Base-by-base conservation (phyloP, 2,329 filamentous ascomycete genomes). In the Trichoderma atroviride region DNA sequence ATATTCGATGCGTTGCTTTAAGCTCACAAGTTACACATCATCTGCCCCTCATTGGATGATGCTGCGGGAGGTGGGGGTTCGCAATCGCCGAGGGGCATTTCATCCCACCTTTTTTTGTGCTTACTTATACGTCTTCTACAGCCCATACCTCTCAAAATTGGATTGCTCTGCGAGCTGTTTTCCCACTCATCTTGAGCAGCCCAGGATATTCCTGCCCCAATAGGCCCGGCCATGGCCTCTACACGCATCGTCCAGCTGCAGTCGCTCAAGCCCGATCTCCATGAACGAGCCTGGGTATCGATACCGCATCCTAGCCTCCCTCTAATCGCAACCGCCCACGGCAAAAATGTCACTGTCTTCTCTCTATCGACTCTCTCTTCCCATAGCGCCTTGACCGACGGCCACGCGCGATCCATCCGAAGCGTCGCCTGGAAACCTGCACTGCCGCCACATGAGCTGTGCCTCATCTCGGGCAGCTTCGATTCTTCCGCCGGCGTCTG, bases 391-490 rank as follows among this genome's bases (percentile, higher is more conserved):
- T 89, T 98, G 67, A 89, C 90, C 9, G 94, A 94, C 70, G 96
- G 95, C 9, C 96, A 99, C 82, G 92, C 93, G 74, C 92, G 96
- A 69, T 96, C 92, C 74, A 89, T 99, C n/a, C 89, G 96, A 68
- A 89, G 89, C 61, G 89, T 90, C 24, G 90, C 93, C 47, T 99
- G 96, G 96, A 97, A 97, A 81, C 94, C 94, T 0, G 85, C 86
- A 70, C 81, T 88, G 55, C 82, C 85, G 16, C 81, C 83, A 3
- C 81, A 84, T 71, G 88, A 90, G 77, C 90, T 92, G 68, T 93
- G 95, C 56, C 87, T 98, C 19, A 94, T 95, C 5, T 97, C 94
- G 0, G 96, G 93, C 4, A 96, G 92, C 78, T 99, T 99, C 78
- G 96, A 99, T 79, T 91, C 93, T 19, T 96, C 92, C 1, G 94